Evolutionary conservation across 2,329 filamentous ascomycete species (phyloP).

Genomic region (Fusarium poae): DNA sequence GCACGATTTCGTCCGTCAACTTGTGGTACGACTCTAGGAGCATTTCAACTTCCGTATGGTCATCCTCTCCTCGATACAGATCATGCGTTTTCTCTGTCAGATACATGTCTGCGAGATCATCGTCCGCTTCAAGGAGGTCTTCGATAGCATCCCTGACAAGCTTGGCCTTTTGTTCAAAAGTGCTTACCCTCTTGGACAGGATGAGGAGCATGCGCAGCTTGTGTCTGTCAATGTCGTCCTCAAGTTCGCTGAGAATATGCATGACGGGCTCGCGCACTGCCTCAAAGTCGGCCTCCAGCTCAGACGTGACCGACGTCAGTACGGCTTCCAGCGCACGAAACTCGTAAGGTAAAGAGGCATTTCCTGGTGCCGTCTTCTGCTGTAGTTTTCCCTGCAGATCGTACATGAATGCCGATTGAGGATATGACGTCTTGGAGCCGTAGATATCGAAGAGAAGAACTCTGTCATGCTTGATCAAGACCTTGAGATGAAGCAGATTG

Average conservation of each 20-base stretch:
- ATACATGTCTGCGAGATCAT: constrained; percentile 96
- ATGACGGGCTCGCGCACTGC: constrained; percentile 93
- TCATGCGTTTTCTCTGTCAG: constrained; percentile 88
- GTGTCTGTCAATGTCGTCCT: constrained; percentile 96
- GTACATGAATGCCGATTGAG: constrained; percentile 97
- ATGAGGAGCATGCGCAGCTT: constrained; percentile 92
- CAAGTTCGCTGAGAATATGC: constrained; percentile 86
- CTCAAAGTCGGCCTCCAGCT: constrained; percentile 94
- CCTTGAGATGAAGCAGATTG: constrained; percentile 95
- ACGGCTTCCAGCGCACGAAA: constrained; percentile 96
- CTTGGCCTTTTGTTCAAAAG: constrained; percentile 96
- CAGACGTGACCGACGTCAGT: constrained; percentile 90
- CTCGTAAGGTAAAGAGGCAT: constrained; percentile 85
- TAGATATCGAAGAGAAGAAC: constrained; percentile 97
- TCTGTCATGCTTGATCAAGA: constrained; percentile 93
- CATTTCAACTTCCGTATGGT: constrained; percentile 98
- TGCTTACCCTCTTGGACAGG: constrained; percentile 93
- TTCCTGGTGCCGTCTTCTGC: constrained; percentile 74
- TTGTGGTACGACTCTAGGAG: constrained; percentile 97
- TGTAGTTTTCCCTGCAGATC: constrained; percentile 93
- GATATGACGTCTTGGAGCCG: constrained; percentile 92
- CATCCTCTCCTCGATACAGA: constrained; percentile 78
- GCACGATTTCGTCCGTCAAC: constrained; percentile 96
- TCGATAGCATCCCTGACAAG: constrained; percentile 95
- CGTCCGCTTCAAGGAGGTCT: constrained; percentile 94